Evolutionary conservation across 1,284 basidiomycete genomes (phyloP), one percentile per base, ranked within the genome.

Genomic region (Thecaphora thlaspeos): DNA sequence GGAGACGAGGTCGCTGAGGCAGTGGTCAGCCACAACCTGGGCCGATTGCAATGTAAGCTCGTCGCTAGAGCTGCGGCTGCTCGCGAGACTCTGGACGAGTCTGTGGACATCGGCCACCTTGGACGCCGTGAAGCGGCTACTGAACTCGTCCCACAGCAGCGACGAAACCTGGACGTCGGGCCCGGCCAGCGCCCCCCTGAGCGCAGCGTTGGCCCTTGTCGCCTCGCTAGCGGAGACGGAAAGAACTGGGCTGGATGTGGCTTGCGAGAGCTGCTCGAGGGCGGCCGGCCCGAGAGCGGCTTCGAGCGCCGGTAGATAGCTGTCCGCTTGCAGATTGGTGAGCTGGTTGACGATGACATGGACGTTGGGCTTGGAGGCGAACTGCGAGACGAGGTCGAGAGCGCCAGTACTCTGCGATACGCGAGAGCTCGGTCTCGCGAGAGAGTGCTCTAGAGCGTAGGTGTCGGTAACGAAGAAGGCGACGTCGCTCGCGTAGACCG

Each of bases 401-500:
- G 51, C 46, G 3, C 41, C 34, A 21, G 43, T 41, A 21, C 48
- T 42, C 4, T 48, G 43, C 22, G 43, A 11, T 17, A 4, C 17
- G 21, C 10, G n/a, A 9, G 28, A 18, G 4, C 17, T 17, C 7
- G 49, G 7, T 3, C 23, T 14, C 4, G 18, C 26, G n/a, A 42
- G 37, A 17, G 53, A 50, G 10, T 43, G 30, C 19, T 47, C 48
- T 47, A 71, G 51, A 5, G 62, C 55, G 23, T 55, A 59, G 37
- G 58, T 52, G 32, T 66, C 65, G 12, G 55, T 56, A 21, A 71
- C 58, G 41, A 69, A 54, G 15, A 56, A 42, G 1, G 56, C 48
- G 12, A 62, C 63, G 40, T 71, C 66, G 23, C 60, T 59, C 22
- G 49, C 54, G 52, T 69, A 65, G 45, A 71, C 41, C 21, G 52